Evolutionary conservation across 2,329 filamentous ascomycete species (phyloP).

Genomic region (Botrytis pseudocinerea): DNA sequence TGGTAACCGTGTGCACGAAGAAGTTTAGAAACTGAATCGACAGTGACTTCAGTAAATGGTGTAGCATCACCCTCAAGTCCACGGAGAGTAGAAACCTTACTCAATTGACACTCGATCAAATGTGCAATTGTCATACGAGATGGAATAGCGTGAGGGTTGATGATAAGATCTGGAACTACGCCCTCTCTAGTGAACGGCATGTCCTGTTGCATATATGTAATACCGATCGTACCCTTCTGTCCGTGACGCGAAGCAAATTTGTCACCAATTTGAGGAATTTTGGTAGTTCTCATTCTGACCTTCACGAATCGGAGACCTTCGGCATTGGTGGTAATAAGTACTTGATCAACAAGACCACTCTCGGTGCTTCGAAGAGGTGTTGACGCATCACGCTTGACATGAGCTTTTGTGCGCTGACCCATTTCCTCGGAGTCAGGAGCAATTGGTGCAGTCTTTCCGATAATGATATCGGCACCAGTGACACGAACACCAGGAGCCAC

Average conservation of each 20-base stretch:
- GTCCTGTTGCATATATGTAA: conserved; percentile 95
- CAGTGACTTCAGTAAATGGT: conserved; percentile 95
- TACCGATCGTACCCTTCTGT: conserved; percentile 98
- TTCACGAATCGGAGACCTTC: conserved; percentile 96
- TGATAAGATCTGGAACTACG: conserved; percentile 91
- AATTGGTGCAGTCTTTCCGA: conserved; percentile 96
- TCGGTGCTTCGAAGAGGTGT: conserved; percentile 94
- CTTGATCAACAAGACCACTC: conserved; percentile 92
- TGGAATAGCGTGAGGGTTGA: conserved; percentile 98
- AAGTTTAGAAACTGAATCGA: conserved; percentile 86
- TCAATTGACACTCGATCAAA: conserved; percentile 97
- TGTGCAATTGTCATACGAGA: conserved; percentile 99
- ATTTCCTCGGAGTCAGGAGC: conserved; percentile 90
- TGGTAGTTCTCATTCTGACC: conserved; percentile 94
- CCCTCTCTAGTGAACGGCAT: conserved; percentile 97
- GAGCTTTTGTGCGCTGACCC: conserved; percentile 84
- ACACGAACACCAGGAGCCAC: conserved; percentile 92
- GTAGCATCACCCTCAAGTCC: conserved; percentile 97
- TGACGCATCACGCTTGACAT: conserved; percentile 93
- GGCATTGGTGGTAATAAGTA: conserved; percentile 89
- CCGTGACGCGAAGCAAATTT: conserved; percentile 99
- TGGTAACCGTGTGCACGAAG: conserved; percentile 91
- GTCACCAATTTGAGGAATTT: conserved; percentile 97
- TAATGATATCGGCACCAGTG: conserved; percentile 97
- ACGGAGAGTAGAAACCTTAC: conserved; percentile 90